A percentile compares a stretch with the other conserved stretches of the same genome.
Conservation (phyloP, 306 rosid species). For the Malus asiatica region DNA sequence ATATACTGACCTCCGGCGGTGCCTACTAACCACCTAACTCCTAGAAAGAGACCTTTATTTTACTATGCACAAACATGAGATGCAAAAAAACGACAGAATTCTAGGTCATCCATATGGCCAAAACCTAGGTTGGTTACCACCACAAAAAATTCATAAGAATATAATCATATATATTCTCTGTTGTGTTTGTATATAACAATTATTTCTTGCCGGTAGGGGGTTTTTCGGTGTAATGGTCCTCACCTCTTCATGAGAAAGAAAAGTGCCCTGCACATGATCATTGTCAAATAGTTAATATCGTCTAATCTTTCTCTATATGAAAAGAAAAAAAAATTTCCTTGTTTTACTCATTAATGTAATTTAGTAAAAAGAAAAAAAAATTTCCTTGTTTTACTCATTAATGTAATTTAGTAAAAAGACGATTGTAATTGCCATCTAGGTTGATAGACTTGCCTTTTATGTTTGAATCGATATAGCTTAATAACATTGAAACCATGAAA, state of each 20-base stretch:
- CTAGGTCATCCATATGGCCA: not conserved
- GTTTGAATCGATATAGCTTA: not conserved
- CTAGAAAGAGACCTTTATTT: not conserved
- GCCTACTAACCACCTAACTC: not conserved
- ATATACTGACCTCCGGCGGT: not conserved
- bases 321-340: not conserved
- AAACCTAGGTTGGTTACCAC: not conserved
- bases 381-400: no score
- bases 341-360: not conserved
- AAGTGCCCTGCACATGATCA: no score
- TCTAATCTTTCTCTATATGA: no score
- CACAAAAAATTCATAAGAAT: not conserved
- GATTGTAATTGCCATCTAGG: not conserved
- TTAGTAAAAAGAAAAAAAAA: not conserved
- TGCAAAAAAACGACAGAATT: not conserved
- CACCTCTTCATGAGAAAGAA: no score
- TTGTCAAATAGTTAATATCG: accelerated
- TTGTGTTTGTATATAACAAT: no score
- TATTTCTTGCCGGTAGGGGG: no score
- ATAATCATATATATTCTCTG: not conserved
- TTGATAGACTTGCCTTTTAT: not conserved
- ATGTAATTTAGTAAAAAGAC: not conserved
- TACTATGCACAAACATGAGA: not conserved
- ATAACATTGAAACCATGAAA: not conserved
- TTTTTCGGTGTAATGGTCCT: no score